A percentile compares a stretch with the other conserved stretches of the same genome.
Evolutionary conservation across 768 basidiomycete genomes (phyloP).

Genomic region (Lentinula lateritia): DNA sequence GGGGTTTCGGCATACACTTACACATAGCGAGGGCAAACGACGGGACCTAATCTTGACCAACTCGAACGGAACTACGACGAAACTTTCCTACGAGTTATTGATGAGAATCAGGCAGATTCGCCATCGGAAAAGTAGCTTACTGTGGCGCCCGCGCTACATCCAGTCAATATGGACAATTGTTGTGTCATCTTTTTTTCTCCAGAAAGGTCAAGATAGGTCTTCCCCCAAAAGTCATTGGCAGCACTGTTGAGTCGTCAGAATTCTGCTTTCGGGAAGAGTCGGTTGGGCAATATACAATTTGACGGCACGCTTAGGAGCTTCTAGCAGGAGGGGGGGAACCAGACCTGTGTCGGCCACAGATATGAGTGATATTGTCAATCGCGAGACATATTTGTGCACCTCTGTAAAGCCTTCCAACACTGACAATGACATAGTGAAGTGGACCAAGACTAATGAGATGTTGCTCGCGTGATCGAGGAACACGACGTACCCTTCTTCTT

Average conservation of each 20-base stretch:
- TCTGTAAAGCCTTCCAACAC: conserved; percentile 81
- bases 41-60: conserved; percentile 81
- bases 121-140: conserved; percentile 19
- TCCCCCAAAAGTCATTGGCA: conserved; percentile 95
- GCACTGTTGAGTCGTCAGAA: conserved; percentile 38
- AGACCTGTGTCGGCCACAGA: conserved; percentile 48
- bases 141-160: conserved; percentile 91
- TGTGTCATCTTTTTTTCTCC: conserved; percentile 88
- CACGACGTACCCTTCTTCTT: conserved; percentile 77
- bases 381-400: conserved; percentile 34
- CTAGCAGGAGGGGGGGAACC: conserved; percentile 90
- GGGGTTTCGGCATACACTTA: neutral
- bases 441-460: conserved; percentile 20
- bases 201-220: conserved; percentile 53
- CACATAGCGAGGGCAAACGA: neutral
- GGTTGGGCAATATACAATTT: conserved; percentile 62
- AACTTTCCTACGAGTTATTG: conserved; percentile 53
- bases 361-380: neutral
- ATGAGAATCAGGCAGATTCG: neutral
- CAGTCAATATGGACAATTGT: conserved; percentile 81
- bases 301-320: conserved; percentile 97
- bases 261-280: conserved; percentile 1
- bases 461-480: conserved; percentile 13
- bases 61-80: conserved; percentile 96
- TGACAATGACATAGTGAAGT: conserved; percentile 20